Evolutionary conservation across 306 rosid species (phyloP).

Genomic region (cucumber (Cucumis sativus)): Cucumber_9930_V3 NC_026655.2:15636001-15636500

Average conservation of each 20-base stretch:
- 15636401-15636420: conserved; percentile 35
- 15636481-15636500: conserved; percentile 27
- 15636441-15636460: conserved; percentile 35
- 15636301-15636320: conserved; percentile 37
- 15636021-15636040: neutral
- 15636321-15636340: conserved; percentile 25
- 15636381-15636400: conserved; percentile 20
- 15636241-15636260: conserved; percentile 37
- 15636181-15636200: conserved; percentile 43
- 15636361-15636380: conserved; percentile 30
- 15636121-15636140: conserved; percentile 31
- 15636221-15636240: conserved; percentile 28
- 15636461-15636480: conserved; percentile 37
- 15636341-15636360: conserved; percentile 26
- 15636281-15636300: conserved; percentile 37
- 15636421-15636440: conserved; percentile 41
- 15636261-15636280: conserved; percentile 27
- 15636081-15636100: conserved; percentile 47
- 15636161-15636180: conserved; percentile 31
- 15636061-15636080: conserved; percentile 36
- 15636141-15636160: conserved; percentile 28
- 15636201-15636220: conserved; percentile 22
- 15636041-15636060: neutral
- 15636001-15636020: neutral
- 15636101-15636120: conserved; percentile 16